Conservation (phyloP, 2,329 filamentous ascomycete species). For the Xylaria multiplex region DNA sequence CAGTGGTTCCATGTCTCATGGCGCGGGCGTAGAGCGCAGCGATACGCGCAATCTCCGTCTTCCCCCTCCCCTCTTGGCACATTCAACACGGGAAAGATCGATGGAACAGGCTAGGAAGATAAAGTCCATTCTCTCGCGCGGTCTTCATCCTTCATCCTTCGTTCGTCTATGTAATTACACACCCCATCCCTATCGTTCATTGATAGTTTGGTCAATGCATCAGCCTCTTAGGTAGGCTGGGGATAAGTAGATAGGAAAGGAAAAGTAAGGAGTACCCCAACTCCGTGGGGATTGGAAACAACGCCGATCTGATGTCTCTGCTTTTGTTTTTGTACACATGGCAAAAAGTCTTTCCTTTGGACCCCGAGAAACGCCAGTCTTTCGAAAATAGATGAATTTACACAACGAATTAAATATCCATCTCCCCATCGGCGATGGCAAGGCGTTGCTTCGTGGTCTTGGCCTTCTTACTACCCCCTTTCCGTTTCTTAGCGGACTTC, state of each 20-base stretch:
- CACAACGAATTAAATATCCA: constrained; percentile 50
- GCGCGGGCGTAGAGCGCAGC: background rate
- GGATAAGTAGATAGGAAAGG: background rate
- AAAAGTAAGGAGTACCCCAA: background rate
- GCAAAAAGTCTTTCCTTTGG: constrained; percentile 28
- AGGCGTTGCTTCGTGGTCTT: constrained; percentile 76
- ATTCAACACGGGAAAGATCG: background rate
- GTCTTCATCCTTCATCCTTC: constrained; percentile 22
- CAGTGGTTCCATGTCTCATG: background rate
- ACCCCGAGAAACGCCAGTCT: constrained; percentile 33
- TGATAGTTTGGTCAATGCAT: constrained; percentile 3
- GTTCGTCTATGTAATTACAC: constrained; percentile 28
- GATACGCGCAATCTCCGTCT: background rate
- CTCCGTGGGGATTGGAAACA: constrained; percentile 3
- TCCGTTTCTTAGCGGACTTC: constrained; percentile 60
- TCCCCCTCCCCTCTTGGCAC: background rate
- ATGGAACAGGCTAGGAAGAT: background rate
- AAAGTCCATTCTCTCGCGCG: constrained; percentile 7
- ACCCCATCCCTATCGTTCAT: background rate
- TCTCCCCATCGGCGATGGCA: constrained; percentile 72
- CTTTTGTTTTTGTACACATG: constrained; percentile 35
- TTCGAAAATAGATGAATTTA: constrained; percentile 37
- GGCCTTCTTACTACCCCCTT: constrained; percentile 68
- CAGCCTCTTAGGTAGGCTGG: constrained; percentile 1
- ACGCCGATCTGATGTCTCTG: constrained; percentile 36